Evolutionary conservation across 2,329 filamentous ascomycete genomes (phyloP).

Genomic region (Penicillium olsonii): DNA sequence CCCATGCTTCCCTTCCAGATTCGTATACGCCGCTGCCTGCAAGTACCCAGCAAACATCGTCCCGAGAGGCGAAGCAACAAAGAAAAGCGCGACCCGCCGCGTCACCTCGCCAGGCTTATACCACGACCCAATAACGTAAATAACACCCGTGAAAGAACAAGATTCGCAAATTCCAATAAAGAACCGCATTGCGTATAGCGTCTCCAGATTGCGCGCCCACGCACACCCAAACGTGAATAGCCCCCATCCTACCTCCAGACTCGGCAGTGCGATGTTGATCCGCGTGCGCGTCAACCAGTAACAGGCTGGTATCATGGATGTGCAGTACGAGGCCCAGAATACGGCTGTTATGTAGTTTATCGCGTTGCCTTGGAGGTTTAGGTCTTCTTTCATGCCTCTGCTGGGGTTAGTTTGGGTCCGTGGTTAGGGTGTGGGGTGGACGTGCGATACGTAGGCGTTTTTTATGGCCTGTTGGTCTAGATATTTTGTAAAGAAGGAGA

Average conservation of each 20-base stretch:
- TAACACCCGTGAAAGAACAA: conserved; percentile 36
- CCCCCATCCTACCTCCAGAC: conserved; percentile 26
- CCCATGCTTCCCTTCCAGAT: conserved; percentile 14
- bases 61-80: conserved; percentile 15
- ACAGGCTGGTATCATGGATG: conserved; percentile 44
- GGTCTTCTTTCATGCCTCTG: conserved; percentile 29
- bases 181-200: conserved; percentile 2
- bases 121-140: conserved; percentile 17
- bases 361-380: conserved; percentile 24
- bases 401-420: neutral
- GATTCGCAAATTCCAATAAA: conserved; percentile 10
- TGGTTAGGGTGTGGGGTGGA: neutral
- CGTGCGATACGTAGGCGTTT: conserved; percentile 43
- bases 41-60: conserved; percentile 21
- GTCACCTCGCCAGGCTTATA: conserved; percentile 18
- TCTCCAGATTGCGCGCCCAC: conserved; percentile 13
- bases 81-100: conserved; percentile 18
- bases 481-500: conserved; percentile 51
- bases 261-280: conserved; percentile 23
- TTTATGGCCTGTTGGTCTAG: conserved; percentile 49
- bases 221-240: conserved; percentile 27
- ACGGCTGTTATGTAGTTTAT: conserved; percentile 30
- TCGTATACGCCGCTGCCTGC: conserved; percentile 19
- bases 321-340: conserved; percentile 44
- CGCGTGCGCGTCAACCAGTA: conserved; percentile 37